Evolutionary conservation across 768 basidiomycete genomes (phyloP).

Genomic region (Calocybe indica): DNA sequence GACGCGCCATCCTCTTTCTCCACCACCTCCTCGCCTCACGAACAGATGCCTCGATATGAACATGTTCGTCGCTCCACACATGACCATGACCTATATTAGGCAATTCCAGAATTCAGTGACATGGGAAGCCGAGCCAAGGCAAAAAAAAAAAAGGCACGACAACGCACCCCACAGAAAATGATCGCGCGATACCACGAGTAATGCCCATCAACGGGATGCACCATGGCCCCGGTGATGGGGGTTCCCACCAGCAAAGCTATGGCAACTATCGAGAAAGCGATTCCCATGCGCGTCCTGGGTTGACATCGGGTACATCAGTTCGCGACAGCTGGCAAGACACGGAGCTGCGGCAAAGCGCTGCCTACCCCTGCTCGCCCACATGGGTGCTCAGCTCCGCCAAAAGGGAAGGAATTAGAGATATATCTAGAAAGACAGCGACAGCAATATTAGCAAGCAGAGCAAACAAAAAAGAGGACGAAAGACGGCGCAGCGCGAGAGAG

Average conservation of each 20-base stretch:
- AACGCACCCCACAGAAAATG: constrained; percentile 36
- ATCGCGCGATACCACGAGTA: constrained; percentile 33
- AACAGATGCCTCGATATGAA: constrained; percentile 13
- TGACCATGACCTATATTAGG: constrained; percentile 10
- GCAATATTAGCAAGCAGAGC: too few relatives aligned
- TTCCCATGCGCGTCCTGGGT: constrained; percentile 40
- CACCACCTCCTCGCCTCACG: constrained; percentile 8
- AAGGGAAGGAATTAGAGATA: constrained; percentile 33
- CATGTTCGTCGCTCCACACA: constrained; percentile 12
- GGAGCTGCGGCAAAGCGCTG: neutral
- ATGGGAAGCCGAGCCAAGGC: neutral
- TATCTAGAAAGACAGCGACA: constrained; percentile 17
- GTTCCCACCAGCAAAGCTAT: constrained; percentile 41
- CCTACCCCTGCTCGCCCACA: constrained; percentile 31
- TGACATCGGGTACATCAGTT: neutral
- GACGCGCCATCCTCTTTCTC: constrained; percentile 3
- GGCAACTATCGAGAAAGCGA: constrained; percentile 40
- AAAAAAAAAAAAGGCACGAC: neutral
- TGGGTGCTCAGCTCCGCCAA: constrained; percentile 29
- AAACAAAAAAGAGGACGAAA: too few relatives aligned
- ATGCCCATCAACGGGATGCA: constrained; percentile 16
- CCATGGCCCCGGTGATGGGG: constrained; percentile 43
- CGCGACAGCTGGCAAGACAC: neutral
- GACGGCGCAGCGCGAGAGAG: neutral
- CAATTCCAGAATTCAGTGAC: neutral